These are phyloP conservation scores for Globisporangium camurandrum DNA, from an alignment of 352 stramenopile genomes.

Conservation along the genomic window DNA sequence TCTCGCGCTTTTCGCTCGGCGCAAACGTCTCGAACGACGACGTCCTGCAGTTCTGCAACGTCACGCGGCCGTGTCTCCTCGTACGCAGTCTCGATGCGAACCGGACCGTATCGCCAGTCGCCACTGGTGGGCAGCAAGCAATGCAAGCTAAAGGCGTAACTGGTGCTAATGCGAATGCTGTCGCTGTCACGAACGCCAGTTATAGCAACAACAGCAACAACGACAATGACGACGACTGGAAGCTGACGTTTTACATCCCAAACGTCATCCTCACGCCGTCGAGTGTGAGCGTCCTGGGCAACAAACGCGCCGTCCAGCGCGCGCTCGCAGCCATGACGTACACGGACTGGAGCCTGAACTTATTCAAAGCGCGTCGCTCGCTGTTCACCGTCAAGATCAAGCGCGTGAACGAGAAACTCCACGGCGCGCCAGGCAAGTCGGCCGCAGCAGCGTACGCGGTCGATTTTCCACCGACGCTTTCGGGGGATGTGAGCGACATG, in stretches of 20 bases:
- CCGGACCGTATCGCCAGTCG: constrained; percentile 1
- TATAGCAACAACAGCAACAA: constrained; percentile 10
- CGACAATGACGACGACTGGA: constrained; percentile 11
- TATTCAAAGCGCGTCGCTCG: constrained; percentile 13
- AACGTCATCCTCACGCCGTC: constrained; percentile 25
- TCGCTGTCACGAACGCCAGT: no score
- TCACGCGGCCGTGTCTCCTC: constrained; percentile 41
- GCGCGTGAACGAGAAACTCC: constrained; percentile 12
- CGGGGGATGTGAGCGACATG: constrained; percentile 1
- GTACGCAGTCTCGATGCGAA: constrained; percentile 22
- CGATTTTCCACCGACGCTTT: not conserved
- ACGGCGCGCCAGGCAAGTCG: constrained; percentile 12
- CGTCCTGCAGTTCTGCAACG: constrained; percentile 37
- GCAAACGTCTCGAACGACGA: constrained; percentile 41
- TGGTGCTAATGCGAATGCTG: no score
- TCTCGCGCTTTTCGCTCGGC: constrained; percentile 33
- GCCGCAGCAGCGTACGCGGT: constrained; percentile 26
- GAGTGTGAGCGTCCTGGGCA: constrained; percentile 37
- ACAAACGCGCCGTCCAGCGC: constrained; percentile 21
- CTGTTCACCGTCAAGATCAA: constrained; percentile 40
- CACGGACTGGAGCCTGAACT: constrained; percentile 20
- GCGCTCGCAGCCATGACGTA: constrained; percentile 32
- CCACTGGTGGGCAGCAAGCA: no score
- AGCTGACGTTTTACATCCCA: constrained; percentile 19
- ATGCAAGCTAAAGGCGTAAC: no score